A percentile compares a stretch with the other conserved stretches of the same genome.
These are phyloP conservation scores for Neotropicomus parvogracilis DNA, from an alignment of 1,284 basidiomycete genomes.

Conservation along the genomic window DNA sequence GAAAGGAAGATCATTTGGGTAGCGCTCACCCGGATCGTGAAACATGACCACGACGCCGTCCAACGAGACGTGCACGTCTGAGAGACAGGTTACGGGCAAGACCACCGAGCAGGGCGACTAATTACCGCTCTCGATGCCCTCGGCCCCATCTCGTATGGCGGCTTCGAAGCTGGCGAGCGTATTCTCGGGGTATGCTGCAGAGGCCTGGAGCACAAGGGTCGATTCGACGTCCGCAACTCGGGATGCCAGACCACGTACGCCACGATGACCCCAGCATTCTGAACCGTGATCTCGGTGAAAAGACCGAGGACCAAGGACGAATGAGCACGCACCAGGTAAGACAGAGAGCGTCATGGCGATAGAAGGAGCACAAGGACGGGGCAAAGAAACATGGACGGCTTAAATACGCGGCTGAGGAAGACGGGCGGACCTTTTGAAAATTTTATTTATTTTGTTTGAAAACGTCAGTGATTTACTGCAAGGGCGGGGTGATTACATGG, in stretches of 20 bases:
- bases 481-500: background rate
- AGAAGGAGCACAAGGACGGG: background rate
- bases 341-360: conserved; percentile 20
- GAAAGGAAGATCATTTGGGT: conserved; percentile 23
- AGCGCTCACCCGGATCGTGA: conserved; percentile 78
- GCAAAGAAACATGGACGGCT: no score
- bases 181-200: conserved; percentile 86
- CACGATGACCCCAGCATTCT: conserved; percentile 95
- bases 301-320: background rate
- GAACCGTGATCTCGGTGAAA: conserved; percentile 9
- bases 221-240: conserved; percentile 11
- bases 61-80: conserved; percentile 94
- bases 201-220: conserved; percentile 55
- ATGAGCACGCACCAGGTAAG: conserved; percentile 26
- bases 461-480: no score
- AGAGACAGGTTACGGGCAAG: conserved; percentile 48
- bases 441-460: no score
- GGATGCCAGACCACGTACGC: conserved; percentile 54
- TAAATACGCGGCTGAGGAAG: no score
- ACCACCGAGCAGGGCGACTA: conserved; percentile 36
- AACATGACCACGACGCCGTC: conserved; percentile 94
- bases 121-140: conserved; percentile 92
- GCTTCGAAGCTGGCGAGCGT: conserved; percentile 90
- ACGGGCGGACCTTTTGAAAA: no score
- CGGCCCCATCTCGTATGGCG: conserved; percentile 89